Evolutionary conservation across 306 rosid genomes (phyloP).

Genomic region (Carpinus fangiana): DNA sequence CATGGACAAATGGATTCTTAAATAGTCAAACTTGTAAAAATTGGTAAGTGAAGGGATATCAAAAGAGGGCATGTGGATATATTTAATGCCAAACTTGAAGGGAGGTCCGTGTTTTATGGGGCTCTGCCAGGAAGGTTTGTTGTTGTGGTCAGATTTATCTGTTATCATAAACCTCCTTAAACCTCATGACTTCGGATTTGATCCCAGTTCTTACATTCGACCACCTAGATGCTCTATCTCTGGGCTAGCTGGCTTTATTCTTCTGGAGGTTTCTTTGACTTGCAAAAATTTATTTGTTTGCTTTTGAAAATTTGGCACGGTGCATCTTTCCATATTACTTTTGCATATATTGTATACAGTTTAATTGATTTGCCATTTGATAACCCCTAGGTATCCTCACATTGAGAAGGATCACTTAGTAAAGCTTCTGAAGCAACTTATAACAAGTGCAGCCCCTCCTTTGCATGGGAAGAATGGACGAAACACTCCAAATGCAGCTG

Average conservation of each 20-base stretch:
- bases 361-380: slow-evolving; percentile 21
- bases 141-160: neutral
- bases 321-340: neutral
- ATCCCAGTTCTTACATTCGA: neutral
- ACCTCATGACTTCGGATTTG: neutral
- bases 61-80: neutral
- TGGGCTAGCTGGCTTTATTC: neutral
- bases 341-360: neutral
- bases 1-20: neutral
- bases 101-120: neutral
- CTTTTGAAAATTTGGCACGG: neutral
- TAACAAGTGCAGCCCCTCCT: slow-evolving; percentile 50
- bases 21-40: neutral
- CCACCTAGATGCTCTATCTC: neutral
- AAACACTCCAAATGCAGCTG: slow-evolving; percentile 72
- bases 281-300: neutral
- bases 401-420: slow-evolving; percentile 76
- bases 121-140: neutral
- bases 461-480: slow-evolving; percentile 51
- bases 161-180: neutral
- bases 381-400: slow-evolving; percentile 72
- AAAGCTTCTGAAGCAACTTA: slow-evolving; percentile 79
- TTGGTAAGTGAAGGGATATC: neutral
- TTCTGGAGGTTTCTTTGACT: neutral
- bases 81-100: neutral